Conservation (phyloP, 345 rosid species). For the Pistacia integerrima region DNA sequence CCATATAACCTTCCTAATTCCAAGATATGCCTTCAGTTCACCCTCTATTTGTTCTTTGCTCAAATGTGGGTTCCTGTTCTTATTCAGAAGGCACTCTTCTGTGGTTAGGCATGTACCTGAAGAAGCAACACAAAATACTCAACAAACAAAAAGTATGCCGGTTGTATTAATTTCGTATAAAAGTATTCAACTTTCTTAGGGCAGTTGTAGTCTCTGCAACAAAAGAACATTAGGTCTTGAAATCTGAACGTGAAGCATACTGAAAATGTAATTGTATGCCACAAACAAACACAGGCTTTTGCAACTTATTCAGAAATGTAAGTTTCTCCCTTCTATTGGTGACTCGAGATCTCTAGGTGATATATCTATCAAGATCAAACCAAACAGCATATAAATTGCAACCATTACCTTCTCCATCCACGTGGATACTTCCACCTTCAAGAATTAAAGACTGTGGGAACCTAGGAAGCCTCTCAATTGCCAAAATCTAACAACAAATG, state of each 20-base stretch:
- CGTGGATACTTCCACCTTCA: constrained; percentile 99
- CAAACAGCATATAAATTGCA: constrained; percentile 1
- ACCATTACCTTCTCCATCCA: constrained; percentile 86
- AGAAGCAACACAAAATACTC: constrained; percentile 13
- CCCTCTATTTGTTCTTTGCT: constrained; percentile 73
- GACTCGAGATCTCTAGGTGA: neutral
- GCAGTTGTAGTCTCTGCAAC: neutral
- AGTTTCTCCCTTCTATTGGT: neutral
- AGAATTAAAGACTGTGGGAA: constrained; percentile 73
- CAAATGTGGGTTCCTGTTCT: constrained; percentile 82
- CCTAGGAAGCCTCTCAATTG: constrained; percentile 68
- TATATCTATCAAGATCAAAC: neutral
- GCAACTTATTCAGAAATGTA: neutral
- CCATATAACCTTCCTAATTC: constrained; percentile 75
- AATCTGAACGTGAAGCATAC: neutral
- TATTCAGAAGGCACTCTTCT: constrained; percentile 88
- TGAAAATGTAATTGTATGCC: neutral
- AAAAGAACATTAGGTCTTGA: neutral
- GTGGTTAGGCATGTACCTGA: constrained; percentile 93
- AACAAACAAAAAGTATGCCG: constrained; percentile 9
- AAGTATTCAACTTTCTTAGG: neutral
- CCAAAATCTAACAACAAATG: constrained; percentile 59
- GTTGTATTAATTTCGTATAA: neutral
- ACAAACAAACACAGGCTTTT: neutral
- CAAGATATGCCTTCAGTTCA: constrained; percentile 75